Conservation (phyloP, 257 asterid species). For the Voacanga thouarsii region DNA sequence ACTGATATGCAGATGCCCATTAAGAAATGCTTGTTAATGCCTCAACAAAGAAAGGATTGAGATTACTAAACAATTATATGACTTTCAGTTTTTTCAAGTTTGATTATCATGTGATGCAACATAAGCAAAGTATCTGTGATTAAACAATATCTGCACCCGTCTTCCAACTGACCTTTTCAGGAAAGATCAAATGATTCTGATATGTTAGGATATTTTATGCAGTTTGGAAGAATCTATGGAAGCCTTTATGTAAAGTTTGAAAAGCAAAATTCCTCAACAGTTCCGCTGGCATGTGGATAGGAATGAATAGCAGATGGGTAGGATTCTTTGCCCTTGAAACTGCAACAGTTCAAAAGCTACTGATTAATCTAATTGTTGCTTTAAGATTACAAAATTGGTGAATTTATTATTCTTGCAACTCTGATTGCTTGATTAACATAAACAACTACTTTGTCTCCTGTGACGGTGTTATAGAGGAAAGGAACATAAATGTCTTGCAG, state of each 20-base stretch:
- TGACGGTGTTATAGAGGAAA: not conserved
- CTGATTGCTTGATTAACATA: constrained; percentile 2
- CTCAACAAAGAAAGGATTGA: not conserved
- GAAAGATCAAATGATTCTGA: constrained; percentile 57
- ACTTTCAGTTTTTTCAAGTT: not conserved
- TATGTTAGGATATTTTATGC: constrained; percentile 55
- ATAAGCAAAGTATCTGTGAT: constrained; percentile 17
- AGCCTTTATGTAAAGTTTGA: constrained; percentile 43
- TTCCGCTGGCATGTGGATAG: constrained; percentile 59
- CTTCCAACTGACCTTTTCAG: constrained; percentile 42
- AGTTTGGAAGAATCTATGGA: constrained; percentile 58
- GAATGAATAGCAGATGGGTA: constrained; percentile 31
- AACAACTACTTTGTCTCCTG: constrained; percentile 1
- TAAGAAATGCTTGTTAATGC: constrained; percentile 3
- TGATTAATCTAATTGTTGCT: not conserved
- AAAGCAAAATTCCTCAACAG: constrained; percentile 45
- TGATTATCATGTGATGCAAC: constrained; percentile 12
- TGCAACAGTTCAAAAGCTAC: constrained; percentile 14
- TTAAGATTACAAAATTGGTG: not conserved
- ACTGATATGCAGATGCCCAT: not conserved
- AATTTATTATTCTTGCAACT: not conserved
- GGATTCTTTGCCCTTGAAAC: constrained; percentile 26
- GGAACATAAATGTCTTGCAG: constrained; percentile 2
- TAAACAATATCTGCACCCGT: constrained; percentile 28
- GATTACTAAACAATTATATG: not conserved